Base-by-base conservation (phyloP, 2,329 filamentous ascomycete genomes). In the Xylaria multiplex region DNA sequence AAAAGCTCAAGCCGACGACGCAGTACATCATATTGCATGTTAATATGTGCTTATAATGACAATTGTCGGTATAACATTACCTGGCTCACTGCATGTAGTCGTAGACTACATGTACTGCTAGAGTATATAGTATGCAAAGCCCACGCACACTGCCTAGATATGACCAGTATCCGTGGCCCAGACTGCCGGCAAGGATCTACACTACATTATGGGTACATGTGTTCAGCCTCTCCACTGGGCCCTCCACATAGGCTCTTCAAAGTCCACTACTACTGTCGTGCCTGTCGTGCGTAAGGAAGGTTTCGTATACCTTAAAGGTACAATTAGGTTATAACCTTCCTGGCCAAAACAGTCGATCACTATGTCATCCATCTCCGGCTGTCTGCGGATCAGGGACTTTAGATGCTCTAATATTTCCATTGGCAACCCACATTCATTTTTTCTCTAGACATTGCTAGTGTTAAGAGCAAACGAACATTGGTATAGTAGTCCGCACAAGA, bases 241-340 rank as follows among this genome's bases (percentile, higher is more conserved):
- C 8, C 35, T 9, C 11, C 35, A 22, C 8, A 40, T 9, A 16
- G 9, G 11, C 48, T 48, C 55, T 27, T 59, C 37, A 8, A 37
- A 37, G 35, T 37, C 8, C 56, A 24, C 22, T 50, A 45, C 53
- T 52, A 46, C 16, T 40, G 19, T 46, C 19, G 35, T 13, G 50
- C 37, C 37, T 40, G 37, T 13, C 37, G 37, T 40, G 11, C 6
- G 37, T 40, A 14, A 64, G n/a, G 19, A 64, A 52, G 16, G 60
- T 53, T 64, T 58, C 43, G 50, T 64, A 50, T 63, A 54, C 54
- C 8, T 66, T 19, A 32, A 59, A 22, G n/a, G 32, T 49, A 55
- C 27, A 59, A 50, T 49, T 66, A 59, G 59, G 54, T 62, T 66
- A 62, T 54, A 35, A 50, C 43, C 22, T 55, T 37, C 40, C 24